phyloP scores from a whole-genome alignment of 2,329 filamentous ascomycete genomes.

The Phaeophleospora eucalypticola region DNA sequence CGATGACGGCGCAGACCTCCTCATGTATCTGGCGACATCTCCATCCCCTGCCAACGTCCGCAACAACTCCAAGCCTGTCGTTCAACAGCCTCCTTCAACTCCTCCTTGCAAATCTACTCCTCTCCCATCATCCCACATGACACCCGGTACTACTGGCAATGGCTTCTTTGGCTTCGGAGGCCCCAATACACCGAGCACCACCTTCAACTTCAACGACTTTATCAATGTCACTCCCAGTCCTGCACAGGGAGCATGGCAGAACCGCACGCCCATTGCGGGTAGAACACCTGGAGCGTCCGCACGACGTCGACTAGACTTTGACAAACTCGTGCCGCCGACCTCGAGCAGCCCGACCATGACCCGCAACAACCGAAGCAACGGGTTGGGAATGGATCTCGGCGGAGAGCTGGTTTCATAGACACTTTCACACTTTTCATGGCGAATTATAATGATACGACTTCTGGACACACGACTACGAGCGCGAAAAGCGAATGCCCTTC shows the following conservation, averaged over 20 bases:
- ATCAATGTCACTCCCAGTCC: constrained; percentile 96
- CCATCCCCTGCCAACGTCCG: constrained; percentile 67
- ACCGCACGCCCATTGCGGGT: constrained; percentile 52
- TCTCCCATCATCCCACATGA: constrained; percentile 82
- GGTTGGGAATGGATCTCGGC: constrained; percentile 62
- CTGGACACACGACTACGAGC: too few species aligned
- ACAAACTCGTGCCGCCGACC: constrained; percentile 61
- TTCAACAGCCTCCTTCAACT: constrained; percentile 49
- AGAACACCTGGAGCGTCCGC: constrained; percentile 69
- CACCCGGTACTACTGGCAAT: constrained; percentile 61
- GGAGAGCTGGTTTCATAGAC: constrained; percentile 56
- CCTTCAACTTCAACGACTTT: constrained; percentile 93
- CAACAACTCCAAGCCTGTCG: constrained; percentile 40
- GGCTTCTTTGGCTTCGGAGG: constrained; percentile 55
- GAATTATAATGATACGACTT: too few species aligned
- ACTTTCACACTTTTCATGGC: too few species aligned
- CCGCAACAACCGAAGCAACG: constrained; percentile 43
- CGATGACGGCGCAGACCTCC: constrained; percentile 77
- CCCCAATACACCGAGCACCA: constrained; percentile 74
- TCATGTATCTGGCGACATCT: constrained; percentile 87
- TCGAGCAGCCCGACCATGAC: constrained; percentile 41
- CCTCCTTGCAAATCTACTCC: constrained; percentile 54
- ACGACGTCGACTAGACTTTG: constrained; percentile 77
- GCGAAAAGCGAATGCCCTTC: too few species aligned
- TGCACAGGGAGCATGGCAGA: constrained; percentile 74